Conservation (phyloP, 257 asterid species). For the Ocimum tenuiflorum region DNA sequence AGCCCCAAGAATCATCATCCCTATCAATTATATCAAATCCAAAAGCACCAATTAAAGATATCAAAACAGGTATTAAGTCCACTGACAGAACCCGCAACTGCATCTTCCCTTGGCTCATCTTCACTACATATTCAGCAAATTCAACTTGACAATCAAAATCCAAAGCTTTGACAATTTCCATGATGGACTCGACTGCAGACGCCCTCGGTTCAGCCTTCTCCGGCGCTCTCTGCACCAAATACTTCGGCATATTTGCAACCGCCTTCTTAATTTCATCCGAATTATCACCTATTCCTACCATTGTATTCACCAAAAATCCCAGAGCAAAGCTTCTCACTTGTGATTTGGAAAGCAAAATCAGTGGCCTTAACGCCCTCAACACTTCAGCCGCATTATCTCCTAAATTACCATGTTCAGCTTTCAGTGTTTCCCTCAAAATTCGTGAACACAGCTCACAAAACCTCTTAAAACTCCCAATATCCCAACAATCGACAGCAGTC, state of each 20-base stretch:
- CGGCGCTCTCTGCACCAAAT: conserved; percentile 65
- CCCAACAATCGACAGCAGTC: conserved; percentile 49
- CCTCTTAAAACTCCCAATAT: conserved; percentile 41
- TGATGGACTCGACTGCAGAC: conserved; percentile 67
- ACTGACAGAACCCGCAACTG: conserved; percentile 79
- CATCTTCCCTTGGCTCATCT: conserved; percentile 77
- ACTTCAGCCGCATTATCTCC: conserved; percentile 63
- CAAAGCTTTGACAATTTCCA: conserved; percentile 60
- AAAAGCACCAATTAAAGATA: conserved; percentile 40
- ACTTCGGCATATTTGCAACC: conserved; percentile 67
- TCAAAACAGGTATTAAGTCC: conserved; percentile 53
- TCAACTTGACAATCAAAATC: conserved; percentile 47
- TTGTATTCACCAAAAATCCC: conserved; percentile 55
- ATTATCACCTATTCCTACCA: conserved; percentile 45
- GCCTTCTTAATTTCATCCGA: conserved; percentile 49
- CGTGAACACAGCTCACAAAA: conserved; percentile 48
- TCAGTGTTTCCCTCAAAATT: conserved; percentile 53
- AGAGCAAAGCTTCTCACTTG: conserved; percentile 53
- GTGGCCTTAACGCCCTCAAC: conserved; percentile 57
- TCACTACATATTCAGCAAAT: conserved; percentile 61
- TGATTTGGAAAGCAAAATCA: conserved; percentile 49
- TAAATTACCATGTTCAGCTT: conserved; percentile 68
- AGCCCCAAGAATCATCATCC: conserved; percentile 47
- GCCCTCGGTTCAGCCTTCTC: conserved; percentile 85
- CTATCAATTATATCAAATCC: conserved; percentile 39